Base-by-base conservation (phyloP, 2,329 filamentous ascomycete species). In the Zopfia rhizophila region DNA sequence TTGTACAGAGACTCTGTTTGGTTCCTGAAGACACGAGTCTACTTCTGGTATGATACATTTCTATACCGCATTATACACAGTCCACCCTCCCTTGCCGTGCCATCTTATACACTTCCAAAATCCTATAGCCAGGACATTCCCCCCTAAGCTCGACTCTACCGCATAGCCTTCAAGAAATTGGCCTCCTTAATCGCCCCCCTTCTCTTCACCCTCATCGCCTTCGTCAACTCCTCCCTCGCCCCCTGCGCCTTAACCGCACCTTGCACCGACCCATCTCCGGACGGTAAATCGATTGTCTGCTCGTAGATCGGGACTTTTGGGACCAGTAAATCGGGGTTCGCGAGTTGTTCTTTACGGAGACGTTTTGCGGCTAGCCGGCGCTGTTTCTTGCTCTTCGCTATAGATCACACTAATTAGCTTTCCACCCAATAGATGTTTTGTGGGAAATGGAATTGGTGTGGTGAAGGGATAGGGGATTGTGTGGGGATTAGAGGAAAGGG, bases 371-470 rank as follows among this genome's bases (percentile, higher is more conserved):
- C 90, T 43, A 87, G 69, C 45, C 84, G 81, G 49, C 90, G 85
- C 70, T 91, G 85, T 68, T 92, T 93, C 72, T 90, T 91, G 19
- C 88, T 92, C 82, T 94, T 94, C 48, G 89, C 88, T 91, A 51
- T 14, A 23, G 14, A 18, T 18, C n/a, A 14, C 10, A 35, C 22
- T 19, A 28, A 48, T 31, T 25, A 41, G 46, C 12, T 40, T 35
- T 16, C 7, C 12, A 22, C 12, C 10, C 11, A n/a, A 6, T 27
- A 22, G 18, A 11, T 7, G 29, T 32, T 24, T 21, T 13, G 13
- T 19, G 12, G 24, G 4, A 28, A 13, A 8, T 25, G 31, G 7
- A 7, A 17, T 39, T 37, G 19, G 21, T 7, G 12, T 12, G 17
- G 22, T n/a, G 40, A 18, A 27, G 4, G 18, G 23, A 28, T 14